Evolutionary conservation across 352 stramenopile genomes (phyloP), one percentile per base, ranked within the genome.

Genomic region (Phytophthora agathidicida): DNA sequence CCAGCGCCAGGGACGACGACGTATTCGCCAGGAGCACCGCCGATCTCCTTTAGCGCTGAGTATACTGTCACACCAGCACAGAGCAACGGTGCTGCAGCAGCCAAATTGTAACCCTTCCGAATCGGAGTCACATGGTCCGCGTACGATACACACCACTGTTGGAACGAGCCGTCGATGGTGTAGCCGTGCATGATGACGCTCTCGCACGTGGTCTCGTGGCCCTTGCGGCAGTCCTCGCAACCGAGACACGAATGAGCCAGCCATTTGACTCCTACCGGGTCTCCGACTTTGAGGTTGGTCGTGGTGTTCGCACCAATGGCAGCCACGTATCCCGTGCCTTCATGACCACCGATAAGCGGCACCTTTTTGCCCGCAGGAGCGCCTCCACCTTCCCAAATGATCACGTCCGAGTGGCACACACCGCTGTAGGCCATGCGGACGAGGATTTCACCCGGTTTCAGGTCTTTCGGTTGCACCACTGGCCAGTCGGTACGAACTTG

Each of bases 21-120:
- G 19, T 59, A 80, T 26, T 81, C 56, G 11, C 71, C 74, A 16
- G 58, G 31, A 35, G 72, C 44, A 20, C 71, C 75, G 35, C 71
- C 71, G 39, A 76, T 81, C 43, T 84, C 69, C 52, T 80, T 83
- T 13, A 96, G 65, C 1, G 89, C 87, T 24, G 73, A 86, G 53
- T 91, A 97, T 5, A 77, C 75, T 0, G 89, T 97, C 24, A 96
- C 76, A 13, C 90, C 89, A 7, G 89, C 88, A 66, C 91, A 97
- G 10, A 97, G 70, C 19, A 97, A 52, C 3, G 86, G 74, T 30
- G 75, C 86, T 7, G 77, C 80, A 3, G 48, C 66, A 5, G 62
- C 53, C 32, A 88, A 64, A 1, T 69, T 48, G 20, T 93, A 60
- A 16, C 60, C 68, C 9, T 77, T 60, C 1, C 86, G 87, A 61